These are phyloP conservation scores for Aspergillus bertholletiae DNA, from an alignment of 495 filamentous ascomycete species.

Conservation along the genomic window DNA sequence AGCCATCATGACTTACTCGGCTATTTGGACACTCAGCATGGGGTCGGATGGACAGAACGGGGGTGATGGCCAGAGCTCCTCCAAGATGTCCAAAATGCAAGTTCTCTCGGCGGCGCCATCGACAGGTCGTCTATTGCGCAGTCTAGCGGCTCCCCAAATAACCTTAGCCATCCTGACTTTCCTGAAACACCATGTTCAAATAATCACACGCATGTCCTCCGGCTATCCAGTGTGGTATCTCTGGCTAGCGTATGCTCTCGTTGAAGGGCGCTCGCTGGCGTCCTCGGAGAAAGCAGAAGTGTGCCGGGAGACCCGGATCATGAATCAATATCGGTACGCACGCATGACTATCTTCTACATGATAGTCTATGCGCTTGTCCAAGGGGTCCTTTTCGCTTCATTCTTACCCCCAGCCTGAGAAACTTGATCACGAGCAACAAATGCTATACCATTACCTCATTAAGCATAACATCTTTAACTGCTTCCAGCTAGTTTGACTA, in stretches of 20 bases:
- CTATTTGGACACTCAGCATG: background rate
- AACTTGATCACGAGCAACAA: background rate
- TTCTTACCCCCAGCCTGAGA: conserved; percentile 6
- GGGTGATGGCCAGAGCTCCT: background rate
- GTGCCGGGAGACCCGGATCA: background rate
- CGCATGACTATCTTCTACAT: conserved; percentile 2
- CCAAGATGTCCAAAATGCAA: background rate
- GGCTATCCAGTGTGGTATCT: conserved; percentile 8
- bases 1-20: conserved; percentile 1
- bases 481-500: background rate
- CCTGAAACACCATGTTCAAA: conserved; percentile 6
- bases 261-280: background rate
- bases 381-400: conserved; percentile 2
- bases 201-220: conserved; percentile 6
- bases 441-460: background rate
- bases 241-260: conserved; percentile 1
- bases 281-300: background rate
- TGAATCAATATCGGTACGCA: background rate
- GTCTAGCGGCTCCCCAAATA: conserved; percentile 4
- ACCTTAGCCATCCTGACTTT: background rate
- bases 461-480: background rate
- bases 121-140: conserved; percentile 5
- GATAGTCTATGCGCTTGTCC: conserved; percentile 2
- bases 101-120: background rate
- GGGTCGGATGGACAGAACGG: background rate